A percentile compares a stretch with the other conserved stretches of the same genome.
Evolutionary conservation across 2,329 filamentous ascomycete species (phyloP).

Genomic region (Neobulgaria alba): DNA sequence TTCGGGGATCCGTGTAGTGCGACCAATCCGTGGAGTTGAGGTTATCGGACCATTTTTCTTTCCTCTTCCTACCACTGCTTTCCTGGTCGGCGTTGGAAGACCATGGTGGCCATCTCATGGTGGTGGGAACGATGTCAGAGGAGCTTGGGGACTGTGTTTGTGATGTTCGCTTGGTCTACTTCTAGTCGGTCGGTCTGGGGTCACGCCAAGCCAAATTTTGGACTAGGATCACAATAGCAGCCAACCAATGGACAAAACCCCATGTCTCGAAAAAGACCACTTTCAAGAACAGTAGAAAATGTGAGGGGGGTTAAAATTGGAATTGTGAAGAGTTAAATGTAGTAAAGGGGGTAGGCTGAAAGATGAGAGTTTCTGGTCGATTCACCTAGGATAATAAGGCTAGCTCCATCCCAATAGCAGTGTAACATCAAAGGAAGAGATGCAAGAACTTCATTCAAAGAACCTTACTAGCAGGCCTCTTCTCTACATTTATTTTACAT

Average conservation of each 20-base stretch:
- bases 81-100: too few relatives aligned
- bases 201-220: too few relatives aligned
- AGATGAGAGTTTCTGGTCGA: too few relatives aligned
- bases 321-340: too few relatives aligned
- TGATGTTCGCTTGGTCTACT: neutral
- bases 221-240: too few relatives aligned
- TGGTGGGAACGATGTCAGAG: slow-evolving; percentile 9
- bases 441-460: neutral
- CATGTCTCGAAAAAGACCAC: too few relatives aligned
- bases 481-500: too few relatives aligned
- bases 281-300: too few relatives aligned
- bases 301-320: too few relatives aligned
- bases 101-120: slow-evolving; percentile 43
- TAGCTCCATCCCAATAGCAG: neutral
- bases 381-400: neutral
- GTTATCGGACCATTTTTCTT: slow-evolving; percentile 33
- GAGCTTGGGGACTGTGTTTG: neutral
- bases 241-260: too few relatives aligned
- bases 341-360: too few relatives aligned
- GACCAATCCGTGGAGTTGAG: slow-evolving; percentile 43
- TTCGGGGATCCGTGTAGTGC: slow-evolving; percentile 45
- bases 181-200: neutral
- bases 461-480: too few relatives aligned
- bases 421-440: neutral
- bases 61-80: slow-evolving; percentile 15